Conservation (phyloP, 495 filamentous ascomycete species). For the Penicillium steckii region DNA sequence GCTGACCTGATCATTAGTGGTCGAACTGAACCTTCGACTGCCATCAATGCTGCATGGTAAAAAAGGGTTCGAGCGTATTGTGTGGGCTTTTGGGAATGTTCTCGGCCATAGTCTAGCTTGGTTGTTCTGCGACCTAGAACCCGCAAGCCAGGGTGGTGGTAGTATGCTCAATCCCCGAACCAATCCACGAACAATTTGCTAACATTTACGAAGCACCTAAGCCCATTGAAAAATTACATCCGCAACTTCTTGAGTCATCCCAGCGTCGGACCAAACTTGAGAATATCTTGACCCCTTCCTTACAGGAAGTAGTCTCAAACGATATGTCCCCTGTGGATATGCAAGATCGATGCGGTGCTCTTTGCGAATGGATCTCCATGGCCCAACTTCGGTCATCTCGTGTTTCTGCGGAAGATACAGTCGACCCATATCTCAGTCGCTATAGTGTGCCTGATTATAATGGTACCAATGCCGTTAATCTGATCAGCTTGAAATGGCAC, state of each 20-base stretch:
- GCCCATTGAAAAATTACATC: constrained; percentile 54
- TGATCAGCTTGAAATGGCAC: constrained; percentile 49
- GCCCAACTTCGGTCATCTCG: constrained; percentile 71
- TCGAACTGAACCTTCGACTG: constrained; percentile 76
- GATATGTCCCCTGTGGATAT: constrained; percentile 44
- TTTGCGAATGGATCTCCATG: constrained; percentile 85
- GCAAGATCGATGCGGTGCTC: constrained; percentile 58
- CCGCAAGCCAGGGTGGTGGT: constrained; percentile 26
- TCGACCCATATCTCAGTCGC: constrained; percentile 80
- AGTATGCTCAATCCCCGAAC: not conserved
- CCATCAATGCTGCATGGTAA: constrained; percentile 88
- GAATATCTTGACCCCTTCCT: constrained; percentile 45
- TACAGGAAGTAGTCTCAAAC: constrained; percentile 42
- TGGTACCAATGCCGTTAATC: constrained; percentile 14
- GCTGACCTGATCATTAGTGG: constrained; percentile 47
- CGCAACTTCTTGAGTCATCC: constrained; percentile 43
- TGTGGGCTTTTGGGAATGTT: constrained; percentile 83
- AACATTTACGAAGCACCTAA: constrained; percentile 24
- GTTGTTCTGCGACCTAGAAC: constrained; percentile 71
- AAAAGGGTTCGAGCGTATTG: constrained; percentile 82
- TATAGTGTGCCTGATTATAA: constrained; percentile 63
- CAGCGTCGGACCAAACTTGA: constrained; percentile 27
- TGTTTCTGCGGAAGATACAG: constrained; percentile 59
- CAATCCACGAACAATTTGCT: not conserved
- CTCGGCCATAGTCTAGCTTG: constrained; percentile 70